Base-by-base conservation (phyloP, 2,329 filamentous ascomycete species). In the Tolypocladium tundrense region DNA sequence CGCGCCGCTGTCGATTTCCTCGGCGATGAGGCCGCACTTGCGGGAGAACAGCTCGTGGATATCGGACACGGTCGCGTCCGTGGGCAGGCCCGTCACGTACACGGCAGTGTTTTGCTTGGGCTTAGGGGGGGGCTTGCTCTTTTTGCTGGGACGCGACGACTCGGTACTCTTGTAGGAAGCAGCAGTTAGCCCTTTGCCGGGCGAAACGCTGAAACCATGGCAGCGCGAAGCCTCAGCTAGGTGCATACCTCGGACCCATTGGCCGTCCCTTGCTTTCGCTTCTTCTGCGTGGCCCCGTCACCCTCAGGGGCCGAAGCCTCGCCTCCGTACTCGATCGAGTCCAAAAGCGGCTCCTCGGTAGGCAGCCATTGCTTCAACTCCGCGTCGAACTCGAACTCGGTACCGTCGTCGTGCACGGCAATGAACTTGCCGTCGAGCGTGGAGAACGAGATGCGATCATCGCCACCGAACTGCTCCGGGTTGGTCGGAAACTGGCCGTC, bases 21-120 rank as follows among this genome's bases (percentile, higher is more conserved):
- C 92, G 54, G 93, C 91, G 63, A 99, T 92, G 64, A 97, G 88
- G 60, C 92, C 92, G 67, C 84, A 95, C 70, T 90, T 93, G 61
- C 82, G 77, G 54, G 87, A 90, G 76, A 99, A 99, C 35, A 90
- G 79, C 31, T 91, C 83, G 64, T 88, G 82, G 19, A 99, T 85
- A 75, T 99, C 94, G 37, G 88, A 84, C 48, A 87, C 77, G 0
- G 88, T 90, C 50, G 85, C 88, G 70, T 97, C 90, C 43, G 79
- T 73, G 0, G 94, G 95, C 4, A 99, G 82, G 14, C 89, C 90
- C 5, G 91, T 96, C 53, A 97, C 88, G 75, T 93, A 99, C 62
- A 99, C 83, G 48, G 93, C 93, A 7, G 90, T 96, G 71, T 97
- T 97, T 65, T 92, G 79, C 60, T 78, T 78, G 16, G 80, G 78